Base-by-base conservation (phyloP, 75 land plant genomes). In the Picea glauca region DNA sequence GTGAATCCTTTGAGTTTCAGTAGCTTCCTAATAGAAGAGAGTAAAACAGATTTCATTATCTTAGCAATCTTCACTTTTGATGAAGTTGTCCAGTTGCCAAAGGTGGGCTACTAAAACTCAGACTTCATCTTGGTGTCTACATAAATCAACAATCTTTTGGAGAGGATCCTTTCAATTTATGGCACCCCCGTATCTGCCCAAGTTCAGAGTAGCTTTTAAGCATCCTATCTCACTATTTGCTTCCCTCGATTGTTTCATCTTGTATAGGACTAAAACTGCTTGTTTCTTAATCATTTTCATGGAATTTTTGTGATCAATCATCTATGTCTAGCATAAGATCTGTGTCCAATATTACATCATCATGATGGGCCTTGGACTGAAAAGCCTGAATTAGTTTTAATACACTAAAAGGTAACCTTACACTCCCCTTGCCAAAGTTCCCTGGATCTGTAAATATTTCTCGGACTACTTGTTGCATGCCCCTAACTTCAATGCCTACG, bases 341-440 rank as follows among this genome's bases (percentile, higher is more conserved):
- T 74, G 31, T 50, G 35, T 85, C 83, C 38, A 80, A 79, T 13
- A 21, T 13, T 13, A 58, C 81, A 62, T 84, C 88, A 79, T 85
- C 88, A 59, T 26, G n/a, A 58, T 77, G 78, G 4, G 33, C 63
- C 68, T 89, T 89, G 65, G 86, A 66, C 85, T 91, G 91, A 84
- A 91, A 91, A 63, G 93, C 91, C 76, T 89, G 89, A 76, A 91
- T 91, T 32, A 91, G 76, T 84, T 89, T 89, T 38, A 89, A 89
- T 23, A 91, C 81, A 13, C 84, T 85, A 58, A 84, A 70, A 13
- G 84, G 66, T 40, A 0, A 20, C 78, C 74, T 81, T 82, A 59
- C 80, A 78, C 32, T 58, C 40, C 77, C 76, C 59, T 78, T 70
- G 75, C 78, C 75, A 11, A 80, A 76, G 18, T 84, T 76, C 0